These are phyloP conservation scores for Pseudotulostoma volvatum DNA, from an alignment of 495 filamentous ascomycete species.

Conservation along the genomic window DNA sequence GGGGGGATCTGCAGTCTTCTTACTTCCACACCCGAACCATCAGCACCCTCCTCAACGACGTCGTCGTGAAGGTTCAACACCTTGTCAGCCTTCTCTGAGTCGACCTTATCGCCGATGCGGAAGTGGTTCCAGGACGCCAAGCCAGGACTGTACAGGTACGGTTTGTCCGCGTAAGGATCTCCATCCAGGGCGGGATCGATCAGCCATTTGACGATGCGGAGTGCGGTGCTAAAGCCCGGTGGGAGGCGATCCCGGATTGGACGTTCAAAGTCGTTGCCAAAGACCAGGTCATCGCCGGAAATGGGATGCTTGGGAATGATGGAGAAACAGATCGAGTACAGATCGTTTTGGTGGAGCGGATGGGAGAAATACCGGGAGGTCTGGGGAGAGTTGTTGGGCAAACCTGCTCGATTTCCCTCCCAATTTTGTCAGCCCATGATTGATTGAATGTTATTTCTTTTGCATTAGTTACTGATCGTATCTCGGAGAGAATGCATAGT, in stretches of 20 bases:
- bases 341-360: conserved; percentile 51
- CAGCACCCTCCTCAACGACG: conserved; percentile 53
- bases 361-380: conserved; percentile 60
- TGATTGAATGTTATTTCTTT: no score
- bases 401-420: conserved; percentile 25
- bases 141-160: conserved; percentile 67
- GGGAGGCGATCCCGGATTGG: conserved; percentile 77
- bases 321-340: conserved; percentile 64
- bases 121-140: conserved; percentile 60
- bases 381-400: conserved; percentile 39
- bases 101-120: conserved; percentile 38
- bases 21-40: conserved; percentile 37
- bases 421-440: no score
- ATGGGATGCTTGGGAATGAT: conserved; percentile 55
- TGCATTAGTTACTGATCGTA: no score
- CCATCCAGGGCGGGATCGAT: conserved; percentile 80
- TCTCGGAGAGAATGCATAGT: no score
- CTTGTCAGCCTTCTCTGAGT: conserved; percentile 3
- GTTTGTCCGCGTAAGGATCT: conserved; percentile 71
- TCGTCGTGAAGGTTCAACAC: conserved; percentile 18
- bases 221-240: conserved; percentile 63
- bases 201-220: conserved; percentile 68
- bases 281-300: conserved; percentile 57
- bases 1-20: conserved; percentile 35
- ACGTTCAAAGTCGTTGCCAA: conserved; percentile 84